These are phyloP conservation scores for Paecilomyces dactylethromorphus DNA, from an alignment of 2,329 filamentous ascomycete species.

Conservation along the genomic window DNA sequence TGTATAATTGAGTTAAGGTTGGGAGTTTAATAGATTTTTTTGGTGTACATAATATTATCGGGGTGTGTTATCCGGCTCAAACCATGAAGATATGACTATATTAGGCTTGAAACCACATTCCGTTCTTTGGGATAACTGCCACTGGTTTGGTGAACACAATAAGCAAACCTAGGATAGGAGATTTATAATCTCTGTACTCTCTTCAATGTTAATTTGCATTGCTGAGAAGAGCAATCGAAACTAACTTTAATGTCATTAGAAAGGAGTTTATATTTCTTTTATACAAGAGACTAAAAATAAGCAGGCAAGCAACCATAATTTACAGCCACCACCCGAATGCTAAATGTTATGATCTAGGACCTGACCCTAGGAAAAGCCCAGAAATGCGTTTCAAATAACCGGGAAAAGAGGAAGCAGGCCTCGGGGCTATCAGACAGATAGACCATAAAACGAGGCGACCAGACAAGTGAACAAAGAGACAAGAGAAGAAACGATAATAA, in stretches of 20 bases:
- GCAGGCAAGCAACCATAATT: background rate
- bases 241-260: background rate
- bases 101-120: background rate
- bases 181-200: background rate
- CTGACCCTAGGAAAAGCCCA: background rate
- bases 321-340: background rate
- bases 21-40: background rate
- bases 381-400: background rate
- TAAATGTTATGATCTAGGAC: background rate
- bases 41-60: background rate
- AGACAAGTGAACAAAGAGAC: background rate
- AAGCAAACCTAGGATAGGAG: background rate
- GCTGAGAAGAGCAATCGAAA: background rate
- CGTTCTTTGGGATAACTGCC: no score
- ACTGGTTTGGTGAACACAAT: background rate
- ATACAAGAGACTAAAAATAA: background rate
- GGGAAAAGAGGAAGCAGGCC: background rate
- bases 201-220: background rate
- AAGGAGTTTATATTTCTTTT: conserved; percentile 3
- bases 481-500: background rate
- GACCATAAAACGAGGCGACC: background rate
- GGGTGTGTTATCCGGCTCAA: background rate
- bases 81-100: background rate
- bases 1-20: conserved; percentile 2
- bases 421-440: background rate